Conservation (phyloP, 2,329 filamentous ascomycete species). For the Elsinoe perseae region DNA sequence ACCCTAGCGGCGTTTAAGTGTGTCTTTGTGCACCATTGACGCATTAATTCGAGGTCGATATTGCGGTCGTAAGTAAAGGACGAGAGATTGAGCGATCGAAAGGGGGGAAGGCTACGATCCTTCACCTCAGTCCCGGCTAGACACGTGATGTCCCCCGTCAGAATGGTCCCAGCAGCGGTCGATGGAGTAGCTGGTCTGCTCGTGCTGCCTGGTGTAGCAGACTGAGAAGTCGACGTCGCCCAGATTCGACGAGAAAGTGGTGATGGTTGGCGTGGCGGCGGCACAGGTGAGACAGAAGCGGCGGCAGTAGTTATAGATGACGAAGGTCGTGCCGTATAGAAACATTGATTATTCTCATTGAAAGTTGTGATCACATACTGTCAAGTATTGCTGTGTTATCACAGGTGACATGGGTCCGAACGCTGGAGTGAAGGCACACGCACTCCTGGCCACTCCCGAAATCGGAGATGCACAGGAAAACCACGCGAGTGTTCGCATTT, state of each 20-base stretch:
- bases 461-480: no score
- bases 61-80: neutral
- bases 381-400: no score
- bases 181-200: neutral
- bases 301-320: neutral
- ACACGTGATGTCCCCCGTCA: no score
- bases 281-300: neutral
- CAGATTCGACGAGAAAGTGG: neutral
- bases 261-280: neutral
- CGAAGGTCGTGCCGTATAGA: neutral
- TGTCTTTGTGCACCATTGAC: slow-evolving; percentile 4
- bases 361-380: no score
- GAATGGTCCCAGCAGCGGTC: neutral
- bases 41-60: slow-evolving; percentile 6
- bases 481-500: no score
- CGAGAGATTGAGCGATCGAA: neutral
- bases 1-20: neutral
- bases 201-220: neutral
- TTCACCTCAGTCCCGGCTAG: neutral
- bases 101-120: neutral
- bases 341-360: neutral
- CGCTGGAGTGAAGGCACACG: no score
- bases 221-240: neutral
- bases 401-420: no score
- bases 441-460: no score